Evolutionary conservation across 129 eudicot species (phyloP).

Genomic region (Apium graveolens): DNA sequence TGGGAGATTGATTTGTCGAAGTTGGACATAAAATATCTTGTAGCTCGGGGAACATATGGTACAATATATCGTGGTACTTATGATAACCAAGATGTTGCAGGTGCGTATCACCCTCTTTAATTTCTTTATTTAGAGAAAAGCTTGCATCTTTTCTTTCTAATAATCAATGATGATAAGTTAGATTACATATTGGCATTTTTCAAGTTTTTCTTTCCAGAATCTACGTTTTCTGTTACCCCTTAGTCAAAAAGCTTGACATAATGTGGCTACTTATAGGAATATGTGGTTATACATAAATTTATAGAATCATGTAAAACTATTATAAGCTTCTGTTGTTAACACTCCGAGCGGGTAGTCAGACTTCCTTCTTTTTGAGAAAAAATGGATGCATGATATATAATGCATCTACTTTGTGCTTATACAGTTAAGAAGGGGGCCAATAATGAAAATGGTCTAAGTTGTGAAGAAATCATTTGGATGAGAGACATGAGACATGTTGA

Average conservation of each 20-base stretch:
- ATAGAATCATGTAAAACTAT: too few relatives aligned
- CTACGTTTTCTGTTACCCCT: neutral
- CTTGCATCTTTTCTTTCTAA: neutral
- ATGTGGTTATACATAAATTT: neutral
- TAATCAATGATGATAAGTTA: neutral
- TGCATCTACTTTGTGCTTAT: neutral
- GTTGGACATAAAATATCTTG: conserved; percentile 58
- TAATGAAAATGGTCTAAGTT: neutral
- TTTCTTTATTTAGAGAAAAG: neutral
- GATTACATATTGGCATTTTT: neutral
- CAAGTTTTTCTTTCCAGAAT: neutral
- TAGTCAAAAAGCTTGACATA: neutral
- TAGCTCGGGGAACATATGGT: conserved; percentile 93
- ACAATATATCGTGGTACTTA: conserved; percentile 86
- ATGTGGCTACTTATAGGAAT: neutral
- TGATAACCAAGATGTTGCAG: conserved; percentile 87
- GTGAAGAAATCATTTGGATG: neutral
- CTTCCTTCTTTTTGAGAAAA: too few relatives aligned
- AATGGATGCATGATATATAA: neutral
- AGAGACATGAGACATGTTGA: neutral
- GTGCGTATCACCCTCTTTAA: conserved; percentile 20
- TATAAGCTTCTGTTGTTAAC: too few relatives aligned
- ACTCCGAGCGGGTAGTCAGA: too few relatives aligned
- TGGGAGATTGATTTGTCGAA: conserved; percentile 91
- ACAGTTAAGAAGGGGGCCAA: neutral